Evolutionary conservation across 169 alveolate species (phyloP).

Genomic region (Amoebophrya sp.): DNA sequence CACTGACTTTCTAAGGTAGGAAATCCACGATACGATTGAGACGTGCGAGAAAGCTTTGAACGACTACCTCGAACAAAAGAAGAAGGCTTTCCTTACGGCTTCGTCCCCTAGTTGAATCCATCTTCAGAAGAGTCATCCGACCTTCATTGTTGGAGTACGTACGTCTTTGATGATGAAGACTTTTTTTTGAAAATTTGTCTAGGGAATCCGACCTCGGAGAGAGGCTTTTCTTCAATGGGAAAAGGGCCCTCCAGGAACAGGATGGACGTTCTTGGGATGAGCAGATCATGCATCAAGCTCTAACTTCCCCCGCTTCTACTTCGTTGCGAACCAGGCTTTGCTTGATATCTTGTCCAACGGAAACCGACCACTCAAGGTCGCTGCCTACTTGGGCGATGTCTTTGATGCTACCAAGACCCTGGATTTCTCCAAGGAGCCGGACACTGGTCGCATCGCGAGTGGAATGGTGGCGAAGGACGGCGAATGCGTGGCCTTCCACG

Average conservation of each 20-base stretch:
- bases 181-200: too few relatives aligned
- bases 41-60: constrained; percentile 89
- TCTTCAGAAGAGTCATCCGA: not conserved
- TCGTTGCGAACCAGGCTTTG: constrained; percentile 88
- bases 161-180: too few relatives aligned
- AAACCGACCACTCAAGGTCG: constrained; percentile 82
- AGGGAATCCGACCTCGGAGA: too few relatives aligned
- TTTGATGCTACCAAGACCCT: constrained; percentile 80
- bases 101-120: not conserved
- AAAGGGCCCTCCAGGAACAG: too few relatives aligned
- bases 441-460: constrained; percentile 37
- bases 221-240: too few relatives aligned
- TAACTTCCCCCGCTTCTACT: constrained; percentile 88
- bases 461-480: constrained; percentile 77
- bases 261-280: too few relatives aligned
- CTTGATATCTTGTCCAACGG: constrained; percentile 88
- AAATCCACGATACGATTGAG: constrained; percentile 76
- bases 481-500: constrained; percentile 76
- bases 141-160: too few relatives aligned
- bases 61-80: constrained; percentile 88
- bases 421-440: constrained; percentile 59
- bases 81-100: constrained; percentile 67
- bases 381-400: constrained; percentile 82
- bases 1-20: too few relatives aligned
- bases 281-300: too few relatives aligned